phyloP scores from a whole-genome alignment of 129 eudicot genomes.

The Arctium lappa region DNA sequence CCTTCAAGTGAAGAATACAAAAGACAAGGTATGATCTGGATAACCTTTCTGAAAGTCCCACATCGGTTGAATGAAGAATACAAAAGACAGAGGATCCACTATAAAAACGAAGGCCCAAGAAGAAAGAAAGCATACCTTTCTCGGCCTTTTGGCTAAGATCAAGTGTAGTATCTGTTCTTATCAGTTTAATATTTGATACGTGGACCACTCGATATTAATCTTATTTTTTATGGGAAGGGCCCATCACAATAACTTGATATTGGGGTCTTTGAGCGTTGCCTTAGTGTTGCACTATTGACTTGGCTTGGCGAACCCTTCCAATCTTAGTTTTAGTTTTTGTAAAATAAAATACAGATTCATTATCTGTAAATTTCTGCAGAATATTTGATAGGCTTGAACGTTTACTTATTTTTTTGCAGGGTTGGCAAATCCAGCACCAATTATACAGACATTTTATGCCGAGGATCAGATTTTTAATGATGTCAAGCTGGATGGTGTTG shows the following conservation, averaged over 20 bases:
- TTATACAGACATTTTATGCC: conserved; percentile 96
- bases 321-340: too few relatives aligned
- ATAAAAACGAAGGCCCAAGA: not conserved
- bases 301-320: too few relatives aligned
- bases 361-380: not conserved
- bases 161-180: not conserved
- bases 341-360: too few relatives aligned
- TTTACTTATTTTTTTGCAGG: conserved; percentile 46
- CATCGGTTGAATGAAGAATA: not conserved
- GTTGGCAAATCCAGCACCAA: conserved; percentile 96
- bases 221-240: too few relatives aligned
- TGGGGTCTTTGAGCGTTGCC: too few relatives aligned
- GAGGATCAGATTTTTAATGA: conserved; percentile 87
- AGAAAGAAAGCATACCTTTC: not conserved
- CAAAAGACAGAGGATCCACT: not conserved
- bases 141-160: not conserved
- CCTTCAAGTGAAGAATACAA: too few relatives aligned
- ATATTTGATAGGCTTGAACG: not conserved
- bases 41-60: not conserved
- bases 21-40: too few relatives aligned
- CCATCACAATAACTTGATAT: too few relatives aligned
- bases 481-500: conserved; percentile 97
- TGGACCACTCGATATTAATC: not conserved
- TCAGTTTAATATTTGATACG: not conserved
- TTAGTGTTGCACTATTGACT: too few relatives aligned